Base-by-base conservation (phyloP, 306 rosid species). In the Cucurbita maxima region DNA sequence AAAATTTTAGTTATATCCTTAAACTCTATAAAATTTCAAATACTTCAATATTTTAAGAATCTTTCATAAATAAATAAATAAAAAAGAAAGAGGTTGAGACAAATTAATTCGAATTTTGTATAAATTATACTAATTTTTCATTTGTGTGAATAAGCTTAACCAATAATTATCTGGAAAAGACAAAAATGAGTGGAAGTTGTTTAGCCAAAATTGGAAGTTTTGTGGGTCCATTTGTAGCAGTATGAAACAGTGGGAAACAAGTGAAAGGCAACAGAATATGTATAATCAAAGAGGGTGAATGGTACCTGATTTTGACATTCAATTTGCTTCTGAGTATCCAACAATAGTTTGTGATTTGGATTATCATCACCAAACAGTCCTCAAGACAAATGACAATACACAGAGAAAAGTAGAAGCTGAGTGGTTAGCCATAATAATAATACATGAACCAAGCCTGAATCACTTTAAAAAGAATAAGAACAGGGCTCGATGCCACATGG, bases 261-360 rank as follows among this genome's bases (percentile, higher is more conserved):
- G 7, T 45, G 73, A 68, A 45, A 68, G 12, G 56, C 40, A 68
- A 67, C 71, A 64, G 71, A 64, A 41, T 15, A 62, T 15, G 70
- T 62, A 50, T 37, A 18, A 15, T 15, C 43, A 37, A 64, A 18
- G 11, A 44, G 56, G 3, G 55, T 18, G 53, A 1, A 12, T 20
- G 53, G 72, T 67, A 63, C 71, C 71, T 45, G 73, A 68, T 68
- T 68, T 68, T 68, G 55, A 68, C 73, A 67, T 66, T 66, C 38
- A 63, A 66, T 66, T 62, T 62, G 48, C 68, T 60, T 38, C 25
- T 41, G 45, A 64, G 18, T 41, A 8, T 45, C 18, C 47, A 68
- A 68, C 47, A 57, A 68, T 6, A 48, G 47, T 45, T 11, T 43
- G 13, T 68, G 20, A 12, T 68, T 6, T 68, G 12, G 73, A 68